These are phyloP conservation scores for Penicillium lagena DNA, from an alignment of 495 filamentous ascomycete species.

Conservation along the genomic window DNA sequence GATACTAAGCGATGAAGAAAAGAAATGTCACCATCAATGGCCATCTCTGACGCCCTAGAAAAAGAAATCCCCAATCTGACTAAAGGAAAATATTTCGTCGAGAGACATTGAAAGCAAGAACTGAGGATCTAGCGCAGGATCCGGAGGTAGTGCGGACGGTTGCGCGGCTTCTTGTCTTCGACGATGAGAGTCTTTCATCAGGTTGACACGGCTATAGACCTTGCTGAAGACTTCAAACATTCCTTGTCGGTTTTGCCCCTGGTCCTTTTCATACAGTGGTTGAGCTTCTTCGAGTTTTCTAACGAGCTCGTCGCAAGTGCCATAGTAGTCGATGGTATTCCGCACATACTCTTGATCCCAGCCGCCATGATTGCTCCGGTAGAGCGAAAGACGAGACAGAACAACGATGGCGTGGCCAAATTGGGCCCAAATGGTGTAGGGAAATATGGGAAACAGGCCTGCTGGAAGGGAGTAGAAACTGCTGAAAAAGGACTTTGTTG, in stretches of 20 bases:
- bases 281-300: conserved; percentile 8
- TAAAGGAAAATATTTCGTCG: conserved; percentile 9
- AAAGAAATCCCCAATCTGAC: neutral
- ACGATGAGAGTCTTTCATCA: conserved; percentile 14
- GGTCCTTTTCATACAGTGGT: neutral
- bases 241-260: neutral
- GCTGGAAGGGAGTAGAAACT: conserved; percentile 17
- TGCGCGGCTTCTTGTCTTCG: conserved; percentile 5
- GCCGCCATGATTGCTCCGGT: conserved; percentile 9
- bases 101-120: conserved; percentile 9
- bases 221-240: conserved; percentile 12
- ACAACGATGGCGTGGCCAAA: conserved; percentile 21
- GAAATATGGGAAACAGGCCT: conserved; percentile 8
- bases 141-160: neutral
- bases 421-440: conserved; percentile 15
- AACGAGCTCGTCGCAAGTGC: neutral
- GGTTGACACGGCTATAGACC: conserved; percentile 1
- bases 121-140: conserved; percentile 2
- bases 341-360: conserved; percentile 17
- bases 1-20: no score
- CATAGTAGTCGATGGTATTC: conserved; percentile 8
- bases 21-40: no score
- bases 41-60: no score
- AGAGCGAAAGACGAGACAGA: conserved; percentile 23
- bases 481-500: conserved; percentile 22